A percentile compares a stretch with the other conserved stretches of the same genome.
Conservation (phyloP, 768 basidiomycete genomes). For the Calocybe cyanea region DNA sequence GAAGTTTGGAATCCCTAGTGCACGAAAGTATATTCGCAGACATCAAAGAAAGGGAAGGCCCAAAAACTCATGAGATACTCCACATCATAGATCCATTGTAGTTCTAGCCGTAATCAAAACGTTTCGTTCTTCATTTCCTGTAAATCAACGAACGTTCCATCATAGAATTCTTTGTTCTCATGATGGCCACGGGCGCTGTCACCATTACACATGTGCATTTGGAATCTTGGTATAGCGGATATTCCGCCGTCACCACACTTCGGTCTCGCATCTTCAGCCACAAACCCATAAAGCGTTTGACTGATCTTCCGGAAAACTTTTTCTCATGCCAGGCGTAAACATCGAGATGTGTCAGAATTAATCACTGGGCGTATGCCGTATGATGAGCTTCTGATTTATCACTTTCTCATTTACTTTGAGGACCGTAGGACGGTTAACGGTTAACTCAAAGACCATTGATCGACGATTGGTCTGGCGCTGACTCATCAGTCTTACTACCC, state of each 20-base stretch:
- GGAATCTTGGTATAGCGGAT: conserved; percentile 1
- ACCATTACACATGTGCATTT: conserved; percentile 1
- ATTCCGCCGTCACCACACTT: conserved; percentile 3
- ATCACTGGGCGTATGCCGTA: not conserved
- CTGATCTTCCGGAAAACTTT: conserved; percentile 2
- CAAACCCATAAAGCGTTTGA: conserved; percentile 11
- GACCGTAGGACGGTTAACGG: too few species aligned
- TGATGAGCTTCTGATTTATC: not conserved
- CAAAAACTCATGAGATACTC: conserved; percentile 25
- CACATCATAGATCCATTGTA: not conserved
- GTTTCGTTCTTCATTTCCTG: not conserved
- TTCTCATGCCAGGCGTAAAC: conserved; percentile 8
- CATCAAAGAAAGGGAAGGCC: conserved; percentile 31
- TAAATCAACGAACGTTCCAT: not conserved
- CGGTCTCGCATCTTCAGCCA: conserved; percentile 13
- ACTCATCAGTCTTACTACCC: not conserved
- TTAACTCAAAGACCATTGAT: too few species aligned
- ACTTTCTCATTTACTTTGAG: too few species aligned
- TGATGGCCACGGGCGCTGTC: conserved; percentile 8
- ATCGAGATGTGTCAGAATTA: too few species aligned
- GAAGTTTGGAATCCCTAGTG: conserved; percentile 65
- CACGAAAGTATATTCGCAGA: conserved; percentile 48
- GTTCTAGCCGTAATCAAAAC: not conserved
- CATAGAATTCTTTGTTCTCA: conserved; percentile 2
- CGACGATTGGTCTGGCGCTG: not conserved